Evolutionary conservation across 495 filamentous ascomycete species (phyloP), one percentile per base, ranked within the genome.

Genomic region (Friedmanniomyces simplex): DNA sequence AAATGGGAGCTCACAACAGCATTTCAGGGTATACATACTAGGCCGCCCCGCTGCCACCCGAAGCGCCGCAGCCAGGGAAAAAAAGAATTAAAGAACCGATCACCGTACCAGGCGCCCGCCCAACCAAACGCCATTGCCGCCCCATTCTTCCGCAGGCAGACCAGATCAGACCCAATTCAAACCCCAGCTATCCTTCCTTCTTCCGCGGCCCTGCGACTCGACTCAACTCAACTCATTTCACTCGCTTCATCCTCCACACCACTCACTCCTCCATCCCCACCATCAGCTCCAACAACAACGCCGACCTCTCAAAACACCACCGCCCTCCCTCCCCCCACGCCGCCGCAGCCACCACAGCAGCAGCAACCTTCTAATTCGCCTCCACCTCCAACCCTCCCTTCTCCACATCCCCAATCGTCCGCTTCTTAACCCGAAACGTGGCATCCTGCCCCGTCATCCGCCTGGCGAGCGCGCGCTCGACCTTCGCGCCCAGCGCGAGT

Each of bases 401-500:
- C 61, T 63, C 61, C 16, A n/a, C 42, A 45, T 61, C 48, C 12
- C 4, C 39, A 2, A 3, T 16, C 14, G 63, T 16, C 47, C 41
- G 14, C 50, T 57, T 64, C 59, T 64, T 63, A 13, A 21, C 39
- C 61, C 77, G 63, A 24, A 94, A 91, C 55, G 87, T 82, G 46
- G 93, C 94, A 71, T 98, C 93, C 69, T 98, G 93, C 64, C 86
- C 70, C 24, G 79, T 85, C 90, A 97, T 94, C 63, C 93, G 81
- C 64, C 93, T 77, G 54, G 82, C 87, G 37, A 98, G 81, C 13
- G 93, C 93, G 39, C 93, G 84, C 68, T 98, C 93, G 41, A 97
- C 79, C 73, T 96, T 97, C 39, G 93, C 91, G 45, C 90, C 86
- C 42, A 97, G 78, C 28, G 91, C 91, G 55, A 97, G 75, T 73